Base-by-base conservation (phyloP, 257 asterid species). In the Solanum etuberosum region DNA sequence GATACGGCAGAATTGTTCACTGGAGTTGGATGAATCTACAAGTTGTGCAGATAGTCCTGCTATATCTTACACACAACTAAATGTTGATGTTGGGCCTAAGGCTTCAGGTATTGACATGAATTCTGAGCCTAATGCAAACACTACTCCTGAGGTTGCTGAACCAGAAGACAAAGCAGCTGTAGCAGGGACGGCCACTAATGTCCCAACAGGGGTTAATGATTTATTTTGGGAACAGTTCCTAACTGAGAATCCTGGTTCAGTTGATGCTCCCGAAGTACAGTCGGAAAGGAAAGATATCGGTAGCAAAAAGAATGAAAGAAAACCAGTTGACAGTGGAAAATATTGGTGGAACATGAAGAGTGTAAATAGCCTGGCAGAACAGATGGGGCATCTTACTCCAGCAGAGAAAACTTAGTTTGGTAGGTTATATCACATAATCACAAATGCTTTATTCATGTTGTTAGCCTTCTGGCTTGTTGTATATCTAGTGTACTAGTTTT, bases 221-320 rank as follows among this genome's bases (percentile, higher is more conserved):
- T 93, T 92, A 38, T 97, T 97, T 34, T 97, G 99, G 99, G 98
- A 96, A 85, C 99, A 97, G 81, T 97, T 97, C 90, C 94, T 97
- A 85, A 95, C 98, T 0, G 99, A 97, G 89, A 97, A 93, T 91
- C 98, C 99, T 18, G 98, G 96, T 85, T 91, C 94, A 31, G 90
- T 89, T 65, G 92, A 90, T 87, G 90, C 93, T 3, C 82, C 94
- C 13, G 96, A 94, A 83, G 89, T 87, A 84, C 94, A 88, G 67
- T 80, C 91, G 1, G 96, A 91, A 74, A 90, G 90, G 89, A 90
- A 87, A 89, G 94, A 89, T 68, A 86, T 61, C 2, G 90, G 72
- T 6, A 92, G 87, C 87, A 93, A 93, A 91, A 92, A 87, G 87
- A 89, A 57, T 68, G 95, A 94, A 83, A 92, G 76, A 67, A 92